phyloP scores from a whole-genome alignment of 2,329 filamentous ascomycete species.

The Diplodia scrobiculata region DNA sequence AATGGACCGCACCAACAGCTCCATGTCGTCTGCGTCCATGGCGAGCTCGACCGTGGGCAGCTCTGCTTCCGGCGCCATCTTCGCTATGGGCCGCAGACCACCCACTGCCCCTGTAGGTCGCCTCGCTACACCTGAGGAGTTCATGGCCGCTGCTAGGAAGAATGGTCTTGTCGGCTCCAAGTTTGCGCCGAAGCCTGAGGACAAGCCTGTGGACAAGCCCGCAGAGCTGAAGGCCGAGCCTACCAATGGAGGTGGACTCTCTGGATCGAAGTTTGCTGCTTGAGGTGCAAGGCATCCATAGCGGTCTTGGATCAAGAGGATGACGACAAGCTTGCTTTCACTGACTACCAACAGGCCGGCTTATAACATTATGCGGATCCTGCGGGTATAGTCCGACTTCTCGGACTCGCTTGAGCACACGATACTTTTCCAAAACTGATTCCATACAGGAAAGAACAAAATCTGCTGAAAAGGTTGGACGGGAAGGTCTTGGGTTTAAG shows the following conservation, averaged over 20 bases:
- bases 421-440: neutral
- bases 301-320: neutral
- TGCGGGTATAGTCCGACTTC: neutral
- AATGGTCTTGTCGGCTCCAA: constrained; percentile 2
- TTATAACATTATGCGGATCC: neutral
- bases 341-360: neutral
- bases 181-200: neutral
- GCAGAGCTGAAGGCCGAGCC: neutral
- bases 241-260: neutral
- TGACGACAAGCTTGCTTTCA: neutral
- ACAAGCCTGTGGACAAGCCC: neutral
- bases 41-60: neutral
- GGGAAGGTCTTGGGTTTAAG: neutral
- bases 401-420: neutral
- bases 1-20: constrained; percentile 14
- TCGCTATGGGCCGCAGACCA: neutral
- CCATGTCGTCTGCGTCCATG: neutral
- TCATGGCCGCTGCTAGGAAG: constrained; percentile 15
- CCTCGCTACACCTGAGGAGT: constrained; percentile 4
- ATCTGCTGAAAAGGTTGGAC: neutral
- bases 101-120: neutral
- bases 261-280: neutral
- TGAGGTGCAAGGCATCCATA: neutral
- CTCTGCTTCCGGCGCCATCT: neutral
- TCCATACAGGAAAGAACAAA: neutral